Conservation (phyloP, 805 yeast species). For the Yamadazyma phyllophila region DNA sequence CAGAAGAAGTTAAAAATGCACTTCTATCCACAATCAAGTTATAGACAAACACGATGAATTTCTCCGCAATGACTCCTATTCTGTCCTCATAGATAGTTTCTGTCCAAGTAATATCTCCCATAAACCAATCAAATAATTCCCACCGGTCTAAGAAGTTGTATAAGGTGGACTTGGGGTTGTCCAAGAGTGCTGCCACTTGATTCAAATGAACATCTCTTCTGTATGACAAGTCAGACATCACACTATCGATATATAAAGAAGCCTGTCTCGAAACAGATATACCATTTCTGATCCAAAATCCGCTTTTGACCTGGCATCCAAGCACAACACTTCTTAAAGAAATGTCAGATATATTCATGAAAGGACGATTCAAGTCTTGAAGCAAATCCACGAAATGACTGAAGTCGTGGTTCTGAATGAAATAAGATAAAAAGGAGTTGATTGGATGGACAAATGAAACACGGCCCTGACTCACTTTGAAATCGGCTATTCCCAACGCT, state of each 20-base stretch:
- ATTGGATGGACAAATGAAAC: conserved; percentile 61
- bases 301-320: conserved; percentile 57
- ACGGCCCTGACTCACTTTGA: conserved; percentile 46
- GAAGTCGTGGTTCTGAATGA: conserved; percentile 35
- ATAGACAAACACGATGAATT: conserved; percentile 44
- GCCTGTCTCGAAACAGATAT: conserved; percentile 50
- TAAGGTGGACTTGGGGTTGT: conserved; percentile 35
- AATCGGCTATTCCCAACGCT: conserved; percentile 32
- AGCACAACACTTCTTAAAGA: conserved; percentile 61
- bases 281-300: conserved; percentile 78
- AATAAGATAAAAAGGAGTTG: conserved; percentile 51
- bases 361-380: conserved; percentile 25
- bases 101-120: conserved; percentile 28
- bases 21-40: conserved; percentile 40
- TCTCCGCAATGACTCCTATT: conserved; percentile 42
- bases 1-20: conserved; percentile 21
- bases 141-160: conserved; percentile 50
- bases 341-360: conserved; percentile 51
- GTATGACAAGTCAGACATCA: conserved; percentile 39
- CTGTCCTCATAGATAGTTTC: conserved; percentile 49
- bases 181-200: conserved; percentile 42
- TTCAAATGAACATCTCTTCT: conserved; percentile 46
- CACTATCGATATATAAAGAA: conserved; percentile 43
- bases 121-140: conserved; percentile 54
- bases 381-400: conserved; percentile 16